Base-by-base conservation (phyloP, 75 land plant genomes). In the Picea glauca region DNA sequence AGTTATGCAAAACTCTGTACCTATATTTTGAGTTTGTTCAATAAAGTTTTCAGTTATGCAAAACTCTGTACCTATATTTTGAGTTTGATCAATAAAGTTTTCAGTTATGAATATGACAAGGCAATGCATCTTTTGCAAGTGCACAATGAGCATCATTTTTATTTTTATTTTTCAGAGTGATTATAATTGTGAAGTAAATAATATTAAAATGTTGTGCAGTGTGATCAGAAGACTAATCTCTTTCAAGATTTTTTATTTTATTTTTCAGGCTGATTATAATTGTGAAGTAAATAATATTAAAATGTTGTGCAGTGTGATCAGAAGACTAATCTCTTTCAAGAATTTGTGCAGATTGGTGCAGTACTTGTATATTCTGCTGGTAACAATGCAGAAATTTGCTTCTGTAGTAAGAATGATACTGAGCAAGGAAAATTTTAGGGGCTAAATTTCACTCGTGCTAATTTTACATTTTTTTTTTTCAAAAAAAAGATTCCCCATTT, bases 51-150 rank as follows among this genome's bases (percentile, higher is more conserved):
- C 40, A 26, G 26, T 26, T 26, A 70, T 70, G 74, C 23, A 70
- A 70, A 70, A 70, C 74, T 70, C 74, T 70, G 74, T 70, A 70
- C 43, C 43, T 18, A 40, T 70, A 70, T 70, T 70, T 46, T 70
- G 20, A 43, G 43, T n/a, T 70, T 38, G 23, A 43, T 43, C 13
- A 70, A 70, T 70, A 70, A 70, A 70, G 56, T 35, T 35, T 35
- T 40, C 43, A 70, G 23, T 43, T 70, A n/a, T 23, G n/a, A 70
- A 66, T 15, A 35, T 33, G 35, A 15, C 43, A 66, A 35, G 40
- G 70, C 5, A 33, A 70, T 9, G 54, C 74, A 40, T 43, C 73
- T 31, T 33, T 32, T 70, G 54, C 73, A 70, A 46, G 43, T 15
- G 17, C 73, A 50, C 54, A 50, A 8, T 50, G 11, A 9, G 54